phyloP scores from a whole-genome alignment of 2,329 filamentous ascomycete genomes.

The Trichoderma sp. region DNA sequence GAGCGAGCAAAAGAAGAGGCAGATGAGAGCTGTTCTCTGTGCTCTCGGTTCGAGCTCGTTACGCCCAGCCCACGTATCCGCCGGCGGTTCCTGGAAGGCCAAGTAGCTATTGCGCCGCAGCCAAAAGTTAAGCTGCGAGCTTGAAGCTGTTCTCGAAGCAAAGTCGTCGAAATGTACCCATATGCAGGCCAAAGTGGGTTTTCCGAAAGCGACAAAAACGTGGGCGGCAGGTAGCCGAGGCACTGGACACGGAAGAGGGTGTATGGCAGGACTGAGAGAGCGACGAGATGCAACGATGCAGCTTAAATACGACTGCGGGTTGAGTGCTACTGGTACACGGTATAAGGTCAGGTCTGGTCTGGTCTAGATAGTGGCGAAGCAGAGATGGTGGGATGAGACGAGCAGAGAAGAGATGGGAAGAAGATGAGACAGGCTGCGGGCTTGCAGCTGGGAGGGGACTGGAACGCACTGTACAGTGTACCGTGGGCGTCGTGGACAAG shows the following conservation, averaged over 20 bases:
- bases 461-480: not conserved
- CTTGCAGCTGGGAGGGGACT: not conserved
- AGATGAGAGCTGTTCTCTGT: not conserved
- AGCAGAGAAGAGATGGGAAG: not conserved
- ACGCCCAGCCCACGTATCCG: not conserved
- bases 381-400: not conserved
- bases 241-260: conserved; percentile 4
- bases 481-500: not conserved
- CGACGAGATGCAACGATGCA: not conserved
- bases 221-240: conserved; percentile 11
- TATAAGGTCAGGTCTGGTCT: not conserved
- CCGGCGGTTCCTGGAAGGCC: not conserved
- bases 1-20: not conserved
- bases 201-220: conserved; percentile 2
- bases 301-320: not conserved
- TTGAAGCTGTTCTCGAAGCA: conserved; percentile 5
- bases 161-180: conserved; percentile 6
- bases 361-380: conserved; percentile 14
- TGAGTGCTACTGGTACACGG: not conserved
- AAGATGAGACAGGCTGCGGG: not conserved
- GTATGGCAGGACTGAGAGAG: not conserved
- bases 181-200: conserved; percentile 11
- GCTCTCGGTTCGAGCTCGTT: not conserved
- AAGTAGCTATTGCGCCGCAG: not conserved
- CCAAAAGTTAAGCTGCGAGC: not conserved